These are phyloP conservation scores for Nyctanthes arbortristis DNA, from an alignment of 257 asterid species.

Conservation along the genomic window DNA sequence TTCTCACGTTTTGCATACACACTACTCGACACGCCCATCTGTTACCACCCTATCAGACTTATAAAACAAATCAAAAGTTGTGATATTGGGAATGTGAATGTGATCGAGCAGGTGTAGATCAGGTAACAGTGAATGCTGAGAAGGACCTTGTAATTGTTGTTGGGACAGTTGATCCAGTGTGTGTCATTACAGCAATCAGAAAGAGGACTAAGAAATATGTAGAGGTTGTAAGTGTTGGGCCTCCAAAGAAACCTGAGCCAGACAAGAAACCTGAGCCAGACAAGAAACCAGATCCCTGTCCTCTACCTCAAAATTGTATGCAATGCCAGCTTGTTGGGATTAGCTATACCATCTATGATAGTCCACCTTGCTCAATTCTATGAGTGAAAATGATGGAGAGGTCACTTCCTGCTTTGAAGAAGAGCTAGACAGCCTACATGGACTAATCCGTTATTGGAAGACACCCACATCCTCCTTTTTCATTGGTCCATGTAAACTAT, in stretches of 20 bases:
- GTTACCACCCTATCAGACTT: too few relatives aligned
- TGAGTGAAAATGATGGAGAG: background rate
- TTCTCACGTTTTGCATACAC: background rate
- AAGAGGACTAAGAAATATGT: constrained; percentile 26
- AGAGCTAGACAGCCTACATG: too few relatives aligned
- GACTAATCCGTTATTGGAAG: background rate
- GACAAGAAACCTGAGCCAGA: constrained; percentile 15
- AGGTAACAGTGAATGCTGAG: constrained; percentile 28
- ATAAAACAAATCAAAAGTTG: background rate
- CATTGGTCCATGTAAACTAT: too few relatives aligned
- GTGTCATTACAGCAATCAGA: constrained; percentile 14
- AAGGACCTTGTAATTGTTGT: constrained; percentile 32
- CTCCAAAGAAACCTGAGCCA: constrained; percentile 26
- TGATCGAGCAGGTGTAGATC: constrained; percentile 27
- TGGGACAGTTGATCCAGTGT: constrained; percentile 35
- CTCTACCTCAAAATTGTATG: constrained; percentile 27
- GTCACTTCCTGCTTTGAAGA: background rate
- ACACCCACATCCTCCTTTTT: too few relatives aligned
- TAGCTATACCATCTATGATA: constrained; percentile 6
- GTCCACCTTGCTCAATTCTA: constrained; percentile 23
- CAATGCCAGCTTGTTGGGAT: constrained; percentile 29
- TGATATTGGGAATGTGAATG: background rate
- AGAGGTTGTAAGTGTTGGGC: constrained; percentile 32
- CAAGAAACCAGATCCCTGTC: constrained; percentile 3
- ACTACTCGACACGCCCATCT: background rate